Evolutionary conservation across 2,329 filamentous ascomycete species (phyloP), one percentile per base, ranked within the genome.

Genomic region (Cordyceps tenuipes): DNA sequence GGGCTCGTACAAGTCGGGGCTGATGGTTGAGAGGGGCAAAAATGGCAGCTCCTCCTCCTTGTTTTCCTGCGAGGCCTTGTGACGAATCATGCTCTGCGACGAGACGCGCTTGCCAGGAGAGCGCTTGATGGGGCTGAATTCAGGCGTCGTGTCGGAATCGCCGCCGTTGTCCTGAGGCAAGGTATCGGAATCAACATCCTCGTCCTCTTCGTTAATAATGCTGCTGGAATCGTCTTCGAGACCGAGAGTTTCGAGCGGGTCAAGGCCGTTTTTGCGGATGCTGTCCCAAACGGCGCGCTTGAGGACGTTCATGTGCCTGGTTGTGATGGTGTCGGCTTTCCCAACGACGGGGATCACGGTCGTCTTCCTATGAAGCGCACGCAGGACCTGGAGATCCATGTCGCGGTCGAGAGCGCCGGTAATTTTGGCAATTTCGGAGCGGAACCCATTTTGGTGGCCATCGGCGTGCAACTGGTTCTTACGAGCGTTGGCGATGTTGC

Each of bases 321-420:
- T 87, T n/a, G 94, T 97, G 67, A 97, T 89, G 15, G 92, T 97
- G 72, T 99, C 94, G 44, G 94, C 93, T 76, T 99, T 99, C 70
- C 91, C 89, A 69, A 99, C 93, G 61, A 99, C 87, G 0, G 94
- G 94, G 51, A 99, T 90, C 62, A 97, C 91, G 0, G 91, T 96
- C 0, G 94, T 97, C 79, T 96, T 97, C 67, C 90, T 89, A 72
- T 96, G 87, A 31, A 99, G 82, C 17, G 88, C 89, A 52, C 89
- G 89, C 68, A 99, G 80, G 61, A 97, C 89, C 70, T 96, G 91
- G 26, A 99, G 77, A 70, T 99, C 94, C 10, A 99, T 82, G 65
- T 91, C 89, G 65, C 96, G 88, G 67, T 97, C 92, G 15, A 97
- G 79, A 23, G 86, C 85, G 31, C 89, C 89, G 50, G 87, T 70